Evolutionary conservation across 495 filamentous ascomycete genomes (phyloP).

Genomic region (Aeminium ludgeri): DNA sequence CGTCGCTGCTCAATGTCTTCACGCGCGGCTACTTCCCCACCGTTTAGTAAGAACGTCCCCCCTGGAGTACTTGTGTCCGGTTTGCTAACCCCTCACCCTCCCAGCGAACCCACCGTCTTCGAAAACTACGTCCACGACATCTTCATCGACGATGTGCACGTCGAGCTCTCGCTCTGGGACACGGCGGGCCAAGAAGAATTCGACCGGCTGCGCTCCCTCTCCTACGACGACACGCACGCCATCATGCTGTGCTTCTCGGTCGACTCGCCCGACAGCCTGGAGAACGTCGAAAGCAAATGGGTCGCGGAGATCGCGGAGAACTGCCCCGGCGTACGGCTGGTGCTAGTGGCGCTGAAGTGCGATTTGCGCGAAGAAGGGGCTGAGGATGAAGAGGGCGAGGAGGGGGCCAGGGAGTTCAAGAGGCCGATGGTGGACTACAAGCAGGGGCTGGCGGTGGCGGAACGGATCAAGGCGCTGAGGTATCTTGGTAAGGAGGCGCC

Average conservation of each 20-base stretch:
- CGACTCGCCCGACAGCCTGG: slow-evolving; percentile 86
- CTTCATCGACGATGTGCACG: slow-evolving; percentile 90
- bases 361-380: slow-evolving; percentile 63
- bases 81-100: slow-evolving; percentile 19
- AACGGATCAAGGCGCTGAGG: slow-evolving; percentile 71
- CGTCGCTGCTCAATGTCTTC: slow-evolving; percentile 92
- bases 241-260: slow-evolving; percentile 98
- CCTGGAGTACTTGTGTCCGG: not conserved
- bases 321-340: slow-evolving; percentile 82
- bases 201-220: slow-evolving; percentile 83
- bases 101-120: slow-evolving; percentile 87
- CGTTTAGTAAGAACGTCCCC: slow-evolving; percentile 52
- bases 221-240: slow-evolving; percentile 93
- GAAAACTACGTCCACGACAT: slow-evolving; percentile 99
- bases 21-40: slow-evolving; percentile 97
- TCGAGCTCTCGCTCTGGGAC: slow-evolving; percentile 95
- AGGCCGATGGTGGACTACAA: slow-evolving; percentile 77
- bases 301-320: slow-evolving; percentile 95
- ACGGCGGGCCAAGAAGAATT: slow-evolving; percentile 99
- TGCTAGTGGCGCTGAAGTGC: slow-evolving; percentile 93
- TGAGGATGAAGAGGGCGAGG: slow-evolving; percentile 35
- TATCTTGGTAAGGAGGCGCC: slow-evolving; percentile 57
- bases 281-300: slow-evolving; percentile 98
- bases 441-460: slow-evolving; percentile 79
- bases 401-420: slow-evolving; percentile 34